Evolutionary conservation across 306 rosid species (phyloP), one percentile per base, ranked within the genome.

Genomic region (Pyrus pyrifolia): DNA sequence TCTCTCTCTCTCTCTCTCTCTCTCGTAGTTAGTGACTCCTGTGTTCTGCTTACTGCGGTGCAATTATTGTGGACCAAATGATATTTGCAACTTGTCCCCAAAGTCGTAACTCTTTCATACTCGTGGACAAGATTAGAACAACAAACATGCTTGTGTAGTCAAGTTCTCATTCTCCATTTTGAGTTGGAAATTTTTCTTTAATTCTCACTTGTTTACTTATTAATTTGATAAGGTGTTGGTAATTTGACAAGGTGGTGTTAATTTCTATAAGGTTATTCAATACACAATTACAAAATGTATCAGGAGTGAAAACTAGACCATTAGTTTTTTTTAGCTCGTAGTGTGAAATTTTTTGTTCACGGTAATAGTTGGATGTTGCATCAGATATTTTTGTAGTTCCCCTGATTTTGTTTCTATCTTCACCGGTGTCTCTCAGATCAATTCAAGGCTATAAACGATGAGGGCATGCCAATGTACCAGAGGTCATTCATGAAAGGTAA

Each of bases 381-480:
- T 65, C 18, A 18, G 25, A 40, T 31, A 31, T 6, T 18, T 35
- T 11, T 7, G 6, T 49, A 64, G 46, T 35, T 11, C 23, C n/a
- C 5, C 22, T 6, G 4, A 6, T 40, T 19, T 38, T 11, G 10
- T 17, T 27, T 25, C 2, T 72, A 2, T 40, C 13, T 46, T 18
- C 59, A 35, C 35, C 18, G 19, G 11, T 67, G 52, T 30, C 10
- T 19, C 40, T 25, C 79, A 85, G 89, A 85, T 21, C 84, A 80
- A 76, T 94, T 76, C 89, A 94, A 94, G 89, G 96, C 91, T 22
- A 87, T 92, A 44, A 92, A 94, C 45, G 98, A 94, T 23, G 98
- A 94, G 83, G 98, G 98, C 23, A 94, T 94, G 98, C 95, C 98
- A 4, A 77, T 92, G 83, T 92, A 91, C 83, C 96, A 90, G 89